phyloP scores from a whole-genome alignment of 768 basidiomycete genomes.

The Goffeauzyma gilvescens region DNA sequence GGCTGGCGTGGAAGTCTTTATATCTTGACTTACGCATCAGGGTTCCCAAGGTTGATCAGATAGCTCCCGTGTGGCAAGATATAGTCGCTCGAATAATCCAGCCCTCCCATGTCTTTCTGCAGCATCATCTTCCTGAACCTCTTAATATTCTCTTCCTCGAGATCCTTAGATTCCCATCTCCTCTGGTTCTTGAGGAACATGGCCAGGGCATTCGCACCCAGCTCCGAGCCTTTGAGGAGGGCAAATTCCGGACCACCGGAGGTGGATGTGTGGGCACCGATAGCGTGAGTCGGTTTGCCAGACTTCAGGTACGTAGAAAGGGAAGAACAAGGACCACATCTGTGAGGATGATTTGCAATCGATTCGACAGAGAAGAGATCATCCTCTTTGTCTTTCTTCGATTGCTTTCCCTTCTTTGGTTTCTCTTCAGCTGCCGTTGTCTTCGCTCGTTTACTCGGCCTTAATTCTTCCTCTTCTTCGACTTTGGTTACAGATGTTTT shows the following conservation, averaged over 20 bases:
- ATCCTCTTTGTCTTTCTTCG: too few relatives aligned
- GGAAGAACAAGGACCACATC: conserved; percentile 6
- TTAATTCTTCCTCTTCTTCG: too few relatives aligned
- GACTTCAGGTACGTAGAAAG: not conserved
- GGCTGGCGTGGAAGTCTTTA: not conserved
- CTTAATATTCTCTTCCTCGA: conserved; percentile 40
- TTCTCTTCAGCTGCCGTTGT: not conserved
- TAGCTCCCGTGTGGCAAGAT: conserved; percentile 72
- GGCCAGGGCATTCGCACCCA: conserved; percentile 66
- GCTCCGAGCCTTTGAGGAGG: conserved; percentile 47
- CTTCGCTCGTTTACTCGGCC: not conserved
- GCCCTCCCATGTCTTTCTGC: conserved; percentile 31
- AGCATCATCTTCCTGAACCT: conserved; percentile 46
- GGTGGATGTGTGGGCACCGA: conserved; percentile 69
- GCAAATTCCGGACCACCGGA: conserved; percentile 63
- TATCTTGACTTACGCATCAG: not conserved
- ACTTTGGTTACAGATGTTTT: too few relatives aligned
- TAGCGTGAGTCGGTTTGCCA: conserved; percentile 2
- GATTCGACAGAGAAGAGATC: conserved; percentile 3
- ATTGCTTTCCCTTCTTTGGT: not conserved
- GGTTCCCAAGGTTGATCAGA: conserved; percentile 50
- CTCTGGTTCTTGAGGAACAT: conserved; percentile 69
- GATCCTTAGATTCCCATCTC: conserved; percentile 52
- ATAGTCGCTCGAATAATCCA: conserved; percentile 45
- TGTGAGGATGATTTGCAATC: conserved; percentile 2